Conservation (phyloP, 441 rosid genomes). For the Pelargonium australe region DNA sequence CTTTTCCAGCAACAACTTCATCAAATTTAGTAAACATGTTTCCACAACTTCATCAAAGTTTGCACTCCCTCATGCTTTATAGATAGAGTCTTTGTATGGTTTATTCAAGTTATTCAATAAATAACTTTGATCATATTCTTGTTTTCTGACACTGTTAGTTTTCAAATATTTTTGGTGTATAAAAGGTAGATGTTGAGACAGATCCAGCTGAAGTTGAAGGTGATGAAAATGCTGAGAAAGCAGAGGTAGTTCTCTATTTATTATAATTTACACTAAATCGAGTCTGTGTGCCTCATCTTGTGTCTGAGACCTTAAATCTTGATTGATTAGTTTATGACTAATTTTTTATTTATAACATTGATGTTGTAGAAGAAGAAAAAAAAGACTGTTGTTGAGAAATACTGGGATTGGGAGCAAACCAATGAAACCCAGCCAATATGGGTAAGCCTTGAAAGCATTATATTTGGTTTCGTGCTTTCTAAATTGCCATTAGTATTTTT, state of each 20-base stretch:
- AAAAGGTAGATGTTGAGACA: slow-evolving; percentile 90
- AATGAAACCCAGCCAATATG: slow-evolving; percentile 94
- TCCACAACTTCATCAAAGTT: too few relatives aligned
- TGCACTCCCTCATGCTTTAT: too few relatives aligned
- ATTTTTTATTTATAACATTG: not conserved
- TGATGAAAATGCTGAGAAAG: slow-evolving; percentile 43
- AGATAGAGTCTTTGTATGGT: too few relatives aligned
- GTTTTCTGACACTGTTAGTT: not conserved
- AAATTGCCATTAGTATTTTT: not conserved
- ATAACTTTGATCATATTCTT: too few relatives aligned
- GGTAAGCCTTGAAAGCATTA: slow-evolving; percentile 40
- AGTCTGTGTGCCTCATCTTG: not conserved
- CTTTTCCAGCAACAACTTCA: too few relatives aligned
- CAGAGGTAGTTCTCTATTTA: slow-evolving; percentile 44
- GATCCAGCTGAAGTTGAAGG: slow-evolving; percentile 73
- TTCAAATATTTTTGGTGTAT: slow-evolving; percentile 2
- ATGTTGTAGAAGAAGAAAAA: slow-evolving; percentile 50
- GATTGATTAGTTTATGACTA: not conserved
- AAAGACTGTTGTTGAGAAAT: slow-evolving; percentile 66
- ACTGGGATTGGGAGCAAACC: slow-evolving; percentile 95
- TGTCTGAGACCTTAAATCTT: not conserved
- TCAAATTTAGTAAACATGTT: too few relatives aligned
- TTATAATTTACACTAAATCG: not conserved
- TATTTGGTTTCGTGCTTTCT: not conserved
- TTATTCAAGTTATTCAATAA: too few relatives aligned